Conservation (phyloP, 225 moss, liverwort and hornwort genomes). For the Pleurozium schreberi region DNA sequence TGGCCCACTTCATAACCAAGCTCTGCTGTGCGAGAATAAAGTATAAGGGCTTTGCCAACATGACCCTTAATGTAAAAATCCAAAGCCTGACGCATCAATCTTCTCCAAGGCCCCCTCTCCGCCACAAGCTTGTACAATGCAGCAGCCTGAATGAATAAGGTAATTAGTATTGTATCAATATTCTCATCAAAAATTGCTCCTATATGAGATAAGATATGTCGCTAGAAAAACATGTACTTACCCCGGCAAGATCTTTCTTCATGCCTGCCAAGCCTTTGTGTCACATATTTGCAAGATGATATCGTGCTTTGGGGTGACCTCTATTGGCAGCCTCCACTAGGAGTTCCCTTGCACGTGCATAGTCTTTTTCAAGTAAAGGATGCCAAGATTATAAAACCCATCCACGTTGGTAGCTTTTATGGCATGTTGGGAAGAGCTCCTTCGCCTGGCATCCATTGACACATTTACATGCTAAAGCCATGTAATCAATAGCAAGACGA, state of each 20-base stretch:
- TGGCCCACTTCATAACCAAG: constrained; percentile 98
- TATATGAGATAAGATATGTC: background rate
- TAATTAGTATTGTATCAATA: background rate
- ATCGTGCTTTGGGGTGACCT: constrained; percentile 66
- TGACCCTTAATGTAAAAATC: constrained; percentile 80
- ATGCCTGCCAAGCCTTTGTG: constrained; percentile 77
- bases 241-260: constrained; percentile 48
- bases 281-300: constrained; percentile 85
- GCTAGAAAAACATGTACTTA: constrained; percentile 6
- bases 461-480: background rate
- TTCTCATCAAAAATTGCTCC: background rate
- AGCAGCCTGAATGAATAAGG: constrained; percentile 45
- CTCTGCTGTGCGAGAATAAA: constrained; percentile 88
- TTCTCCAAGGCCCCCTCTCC: constrained; percentile 93
- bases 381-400: constrained; percentile 82
- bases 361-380: constrained; percentile 75
- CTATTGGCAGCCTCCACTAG: constrained; percentile 34
- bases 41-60: constrained; percentile 66
- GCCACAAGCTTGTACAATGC: constrained; percentile 83
- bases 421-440: constrained; percentile 71
- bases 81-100: constrained; percentile 83
- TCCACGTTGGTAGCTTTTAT: constrained; percentile 46
- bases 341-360: constrained; percentile 38
- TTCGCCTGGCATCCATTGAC: constrained; percentile 40
- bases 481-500: background rate